Evolutionary conservation across 2,329 filamentous ascomycete species (phyloP), one percentile per base, ranked within the genome.

Genomic region (Pseudogymnoascus sp.): DNA sequence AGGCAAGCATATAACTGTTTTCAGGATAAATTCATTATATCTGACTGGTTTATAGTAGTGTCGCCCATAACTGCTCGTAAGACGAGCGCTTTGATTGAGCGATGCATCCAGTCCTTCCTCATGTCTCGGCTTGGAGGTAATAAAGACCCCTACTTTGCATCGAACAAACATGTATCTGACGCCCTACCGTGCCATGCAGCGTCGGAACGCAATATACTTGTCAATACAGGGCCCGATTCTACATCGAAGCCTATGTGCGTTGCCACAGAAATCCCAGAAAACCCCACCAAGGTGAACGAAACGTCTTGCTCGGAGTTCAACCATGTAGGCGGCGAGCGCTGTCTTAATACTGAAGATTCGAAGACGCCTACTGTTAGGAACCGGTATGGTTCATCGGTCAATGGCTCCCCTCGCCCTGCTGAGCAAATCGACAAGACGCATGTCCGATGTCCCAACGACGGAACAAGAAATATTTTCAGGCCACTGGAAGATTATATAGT

Each of bases 401-500:
- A 55, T 11, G 28, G 5, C 1, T 2, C n/a, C 11, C 9, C 9
- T 14, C 28, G 21, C 33, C 49, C 16, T 18, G 11, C 16, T 33
- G 49, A 55, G 28, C 28, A 9, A 33, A 55, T 35, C 9, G 49
- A 35, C 49, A 55, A 33, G 8, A 35, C 49, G 5, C 49, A 55
- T 55, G 28, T 21, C 9, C 49, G n/a, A 55, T 55, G 49, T 55
- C 16, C 28, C 31, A 25, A 28, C 7, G 61, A 63, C 9, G 80
- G 80, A 3, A 75, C 80, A 2, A 86, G 82, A 69, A 79, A 78
- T 38, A 84, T 93, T 9, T 96, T 96, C 73, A 87, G 84, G 64
- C 81, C 82, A 4, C 72, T 96, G 12, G 91, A 96, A 74, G 88
- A 92, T 65, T 93, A 95, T 70, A 82, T 96, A 41, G 77, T 86